Evolutionary conservation across 2,329 filamentous ascomycete genomes (phyloP).

Genomic region (Mycosphaerella sp.): DNA sequence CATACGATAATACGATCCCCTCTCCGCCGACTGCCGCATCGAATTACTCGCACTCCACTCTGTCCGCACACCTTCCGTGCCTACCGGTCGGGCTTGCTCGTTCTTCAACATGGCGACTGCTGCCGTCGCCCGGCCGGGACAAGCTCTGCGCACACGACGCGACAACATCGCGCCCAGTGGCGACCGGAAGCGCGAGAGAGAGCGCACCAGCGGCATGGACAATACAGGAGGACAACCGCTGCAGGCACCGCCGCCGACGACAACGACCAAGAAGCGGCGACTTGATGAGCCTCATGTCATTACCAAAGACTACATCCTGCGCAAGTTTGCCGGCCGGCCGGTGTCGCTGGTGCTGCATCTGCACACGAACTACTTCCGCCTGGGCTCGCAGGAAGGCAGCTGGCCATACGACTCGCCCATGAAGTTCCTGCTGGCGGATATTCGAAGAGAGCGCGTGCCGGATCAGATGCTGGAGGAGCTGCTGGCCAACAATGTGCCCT

Average conservation of each 20-base stretch:
- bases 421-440: slow-evolving; percentile 71
- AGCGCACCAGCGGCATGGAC: slow-evolving; percentile 24
- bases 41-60: slow-evolving; percentile 2
- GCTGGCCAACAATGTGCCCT: slow-evolving; percentile 62
- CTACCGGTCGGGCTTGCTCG: background rate
- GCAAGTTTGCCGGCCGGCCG: slow-evolving; percentile 64
- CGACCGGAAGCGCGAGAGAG: background rate
- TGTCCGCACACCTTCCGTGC: background rate
- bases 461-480: slow-evolving; percentile 84
- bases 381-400: slow-evolving; percentile 89
- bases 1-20: background rate
- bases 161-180: slow-evolving; percentile 28
- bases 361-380: slow-evolving; percentile 77
- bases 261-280: slow-evolving; percentile 27
- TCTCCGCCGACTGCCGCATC: background rate
- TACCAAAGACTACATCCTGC: slow-evolving; percentile 71
- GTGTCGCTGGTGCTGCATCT: slow-evolving; percentile 85
- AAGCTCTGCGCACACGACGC: slow-evolving; percentile 40
- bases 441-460: slow-evolving; percentile 70
- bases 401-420: slow-evolving; percentile 92
- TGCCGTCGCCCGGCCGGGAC: slow-evolving; percentile 32
- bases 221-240: slow-evolving; percentile 20
- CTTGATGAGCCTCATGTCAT: slow-evolving; percentile 49
- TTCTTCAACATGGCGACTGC: slow-evolving; percentile 30
- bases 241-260: too few species aligned